Percentiles rank a stretch among this genome's conserved stretches.
phyloP scores from a whole-genome alignment of 1,284 basidiomycete genomes.

The Phenoliferia sp. region DNA sequence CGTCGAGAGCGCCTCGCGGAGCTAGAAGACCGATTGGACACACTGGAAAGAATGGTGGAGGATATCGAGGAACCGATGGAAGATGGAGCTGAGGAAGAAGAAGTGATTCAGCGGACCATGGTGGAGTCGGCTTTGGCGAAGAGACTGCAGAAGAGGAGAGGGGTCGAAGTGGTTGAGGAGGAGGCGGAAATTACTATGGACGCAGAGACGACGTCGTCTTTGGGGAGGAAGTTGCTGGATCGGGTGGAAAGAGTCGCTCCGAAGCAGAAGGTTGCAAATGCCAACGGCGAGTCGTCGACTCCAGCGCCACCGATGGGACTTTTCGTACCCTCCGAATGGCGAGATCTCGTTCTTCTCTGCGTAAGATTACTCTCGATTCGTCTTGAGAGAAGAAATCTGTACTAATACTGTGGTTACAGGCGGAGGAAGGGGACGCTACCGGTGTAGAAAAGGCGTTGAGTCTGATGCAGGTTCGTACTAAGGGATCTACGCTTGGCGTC shows the following conservation, averaged over 20 bases:
- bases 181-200: not conserved
- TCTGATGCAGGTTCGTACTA: conserved; percentile 53
- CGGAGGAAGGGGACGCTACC: conserved; percentile 41
- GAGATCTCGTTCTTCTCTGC: conserved; percentile 48
- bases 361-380: conserved; percentile 36
- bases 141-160: not conserved
- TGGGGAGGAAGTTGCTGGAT: too few relatives aligned
- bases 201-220: too few relatives aligned
- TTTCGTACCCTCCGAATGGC: conserved; percentile 52
- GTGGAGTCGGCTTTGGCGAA: not conserved
- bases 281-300: not conserved
- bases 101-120: not conserved
- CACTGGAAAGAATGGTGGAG: conserved; percentile 6
- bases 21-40: conserved; percentile 17
- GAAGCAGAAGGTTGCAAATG: too few relatives aligned
- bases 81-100: not conserved
- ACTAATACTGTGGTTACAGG: conserved; percentile 34
- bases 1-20: conserved; percentile 13
- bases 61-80: not conserved
- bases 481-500: not conserved
- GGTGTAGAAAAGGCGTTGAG: conserved; percentile 44
- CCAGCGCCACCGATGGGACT: conserved; percentile 36
- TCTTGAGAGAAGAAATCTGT: not conserved
- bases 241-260: not conserved
- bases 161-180: not conserved